Conservation (phyloP, 2,329 filamentous ascomycete genomes). For the Exophiala mesophila region DNA sequence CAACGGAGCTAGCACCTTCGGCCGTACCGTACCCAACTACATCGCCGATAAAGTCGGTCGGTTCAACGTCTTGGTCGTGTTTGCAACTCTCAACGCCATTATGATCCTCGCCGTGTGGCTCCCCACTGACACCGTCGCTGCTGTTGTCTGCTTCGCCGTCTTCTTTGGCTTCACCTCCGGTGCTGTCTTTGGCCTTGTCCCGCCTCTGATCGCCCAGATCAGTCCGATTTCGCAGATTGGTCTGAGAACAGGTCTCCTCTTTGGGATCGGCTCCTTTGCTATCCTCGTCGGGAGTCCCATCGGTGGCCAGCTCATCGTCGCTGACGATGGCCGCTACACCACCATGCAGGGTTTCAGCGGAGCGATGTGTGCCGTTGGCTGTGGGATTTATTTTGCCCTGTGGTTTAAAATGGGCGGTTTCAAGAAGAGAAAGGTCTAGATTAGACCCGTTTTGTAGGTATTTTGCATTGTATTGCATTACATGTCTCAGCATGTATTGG, state of each 20-base stretch:
- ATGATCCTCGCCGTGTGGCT: constrained; percentile 55
- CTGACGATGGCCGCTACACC: constrained; percentile 48
- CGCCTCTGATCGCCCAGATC: constrained; percentile 65
- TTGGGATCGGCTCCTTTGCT: constrained; percentile 59
- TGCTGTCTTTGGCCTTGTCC: constrained; percentile 58
- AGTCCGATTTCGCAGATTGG: constrained; percentile 66
- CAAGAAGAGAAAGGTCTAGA: constrained; percentile 26
- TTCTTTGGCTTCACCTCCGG: constrained; percentile 68
- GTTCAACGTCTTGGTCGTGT: constrained; percentile 28
- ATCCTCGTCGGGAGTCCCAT: constrained; percentile 65
- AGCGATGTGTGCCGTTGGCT: constrained; percentile 43
- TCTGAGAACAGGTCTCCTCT: constrained; percentile 59
- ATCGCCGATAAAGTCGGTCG: constrained; percentile 29
- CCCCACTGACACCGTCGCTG: constrained; percentile 47
- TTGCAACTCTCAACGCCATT: constrained; percentile 39
- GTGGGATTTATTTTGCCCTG: constrained; percentile 34
- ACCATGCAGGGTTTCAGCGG: constrained; percentile 63
- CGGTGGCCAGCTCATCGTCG: constrained; percentile 55
- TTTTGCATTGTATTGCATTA: too few relatives aligned
- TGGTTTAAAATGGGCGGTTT: constrained; percentile 33
- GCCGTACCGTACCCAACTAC: constrained; percentile 32
- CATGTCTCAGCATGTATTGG: too few relatives aligned
- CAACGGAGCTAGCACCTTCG: constrained; percentile 41
- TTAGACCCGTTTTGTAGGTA: too few relatives aligned
- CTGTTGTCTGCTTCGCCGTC: constrained; percentile 58